Base-by-base conservation (phyloP, 2,329 filamentous ascomycete genomes). In the Sporothrix euskadiensis region DNA sequence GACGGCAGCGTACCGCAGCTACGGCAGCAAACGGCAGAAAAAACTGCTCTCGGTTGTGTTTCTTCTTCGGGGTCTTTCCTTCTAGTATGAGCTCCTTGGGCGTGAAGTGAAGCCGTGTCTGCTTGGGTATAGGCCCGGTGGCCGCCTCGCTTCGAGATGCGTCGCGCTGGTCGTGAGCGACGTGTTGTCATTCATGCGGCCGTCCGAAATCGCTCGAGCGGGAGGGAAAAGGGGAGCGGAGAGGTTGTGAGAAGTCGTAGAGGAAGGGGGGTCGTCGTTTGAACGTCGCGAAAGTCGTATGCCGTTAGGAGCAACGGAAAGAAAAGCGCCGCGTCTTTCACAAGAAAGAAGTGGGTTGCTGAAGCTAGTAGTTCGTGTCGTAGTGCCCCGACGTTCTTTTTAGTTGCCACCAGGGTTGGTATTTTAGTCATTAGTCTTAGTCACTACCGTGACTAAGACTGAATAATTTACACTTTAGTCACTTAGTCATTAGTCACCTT, bases 1-100 rank as follows among this genome's bases (percentile, higher is more conserved):
- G 83, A 79, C 69, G 69, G 41, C 19, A 30, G 54, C 44, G 19
- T 35, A 14, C 54, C 6, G 63, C 30, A 47, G 61, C 69, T 35
- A n/a, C 32, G 5, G 73, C 71, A 63, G 65, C 54, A 70, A 59
- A 61, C 22, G 44, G 59, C 59, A 56, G 49, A 32, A 30, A 30
- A 26, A 19, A 2, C 19, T 22, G 3, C 22, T 49, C 41, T 71
- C 44, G n/a, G 26, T 9, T 10, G 22, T 26, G n/a, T 52, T n/a
- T 47, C 61, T 19, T 30, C 61, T 19, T 22, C 35, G 35, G 35
- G 22, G n/a, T 49, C 16, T 47, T 71, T 71, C 26, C 35, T 63
- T 14, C n/a, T 30, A 22, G n/a, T 57, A n/a, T 19, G 52, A 35
- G n/a, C 19, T 69, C n/a, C 12, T 44, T 14, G 26, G 30, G 52